Conservation (phyloP, 306 rosid species). For the Vigna nakashimae region DNA sequence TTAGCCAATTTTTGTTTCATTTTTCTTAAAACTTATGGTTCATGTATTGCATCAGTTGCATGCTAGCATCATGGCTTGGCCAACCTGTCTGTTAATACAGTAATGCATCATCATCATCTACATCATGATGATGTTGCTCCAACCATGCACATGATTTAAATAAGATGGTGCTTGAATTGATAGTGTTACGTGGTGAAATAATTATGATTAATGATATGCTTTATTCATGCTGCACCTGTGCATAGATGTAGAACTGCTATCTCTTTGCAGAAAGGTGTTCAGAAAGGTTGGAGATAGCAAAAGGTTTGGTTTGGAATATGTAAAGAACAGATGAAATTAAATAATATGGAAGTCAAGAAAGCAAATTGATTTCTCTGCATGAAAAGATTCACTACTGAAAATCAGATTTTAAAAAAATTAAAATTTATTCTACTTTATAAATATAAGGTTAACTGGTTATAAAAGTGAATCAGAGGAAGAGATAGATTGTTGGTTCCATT, state of each 20-base stretch:
- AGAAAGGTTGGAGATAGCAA: slow-evolving; percentile 24
- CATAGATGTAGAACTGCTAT: slow-evolving; percentile 20
- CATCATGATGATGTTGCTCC: slow-evolving; percentile 65
- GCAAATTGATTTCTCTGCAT: too few species aligned
- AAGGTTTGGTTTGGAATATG: slow-evolving; percentile 24
- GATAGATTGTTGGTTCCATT: too few species aligned
- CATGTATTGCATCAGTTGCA: slow-evolving; percentile 43
- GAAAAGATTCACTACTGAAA: background rate
- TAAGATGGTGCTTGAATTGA: slow-evolving; percentile 46
- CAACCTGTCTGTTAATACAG: slow-evolving; percentile 34
- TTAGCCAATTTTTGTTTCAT: background rate
- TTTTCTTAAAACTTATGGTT: slow-evolving; percentile 1
- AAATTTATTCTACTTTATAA: too few species aligned
- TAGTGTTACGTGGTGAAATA: slow-evolving; percentile 57
- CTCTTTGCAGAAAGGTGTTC: slow-evolving; percentile 36
- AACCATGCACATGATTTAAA: slow-evolving; percentile 49
- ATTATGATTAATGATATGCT: slow-evolving; percentile 53
- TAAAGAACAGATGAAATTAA: background rate
- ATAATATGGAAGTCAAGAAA: too few species aligned
- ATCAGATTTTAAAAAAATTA: background rate
- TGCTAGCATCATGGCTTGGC: slow-evolving; percentile 60
- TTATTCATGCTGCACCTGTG: slow-evolving; percentile 50
- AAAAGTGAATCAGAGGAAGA: too few species aligned
- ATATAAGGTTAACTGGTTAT: too few species aligned
- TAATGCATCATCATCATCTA: slow-evolving; percentile 55